Evolutionary conservation across 179 eudicot genomes (phyloP).

Genomic region (Silene coronaria): DNA sequence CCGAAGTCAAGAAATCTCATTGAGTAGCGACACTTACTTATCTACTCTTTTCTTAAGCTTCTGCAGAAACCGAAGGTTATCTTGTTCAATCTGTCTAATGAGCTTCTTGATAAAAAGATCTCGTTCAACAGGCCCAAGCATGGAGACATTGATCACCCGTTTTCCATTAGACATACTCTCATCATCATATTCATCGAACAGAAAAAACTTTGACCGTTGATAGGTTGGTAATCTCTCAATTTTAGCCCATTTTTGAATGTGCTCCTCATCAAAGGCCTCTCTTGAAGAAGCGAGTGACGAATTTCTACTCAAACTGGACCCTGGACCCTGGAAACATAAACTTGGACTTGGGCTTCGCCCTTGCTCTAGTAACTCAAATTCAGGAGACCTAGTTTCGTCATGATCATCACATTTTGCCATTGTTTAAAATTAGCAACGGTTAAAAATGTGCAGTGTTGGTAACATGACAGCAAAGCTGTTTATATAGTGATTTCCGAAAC

Average conservation of each 20-base stretch:
- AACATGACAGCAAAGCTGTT: background rate
- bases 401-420: constrained; percentile 44
- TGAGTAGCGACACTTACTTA: constrained; percentile 34
- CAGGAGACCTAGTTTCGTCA: constrained; percentile 41
- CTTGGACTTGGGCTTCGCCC: constrained; percentile 42
- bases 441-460: constrained; percentile 13
- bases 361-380: constrained; percentile 38
- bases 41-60: constrained; percentile 59
- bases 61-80: constrained; percentile 61
- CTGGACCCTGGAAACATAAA: constrained; percentile 32
- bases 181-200: constrained; percentile 40
- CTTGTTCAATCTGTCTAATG: constrained; percentile 59
- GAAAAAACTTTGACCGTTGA: constrained; percentile 43
- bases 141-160: constrained; percentile 50
- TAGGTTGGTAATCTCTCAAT: constrained; percentile 41
- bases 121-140: constrained; percentile 51
- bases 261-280: constrained; percentile 29
- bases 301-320: constrained; percentile 36
- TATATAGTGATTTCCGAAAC: background rate
- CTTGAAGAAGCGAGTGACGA: constrained; percentile 29
- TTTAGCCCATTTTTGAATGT: constrained; percentile 35
- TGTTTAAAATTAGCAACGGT: constrained; percentile 8
- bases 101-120: constrained; percentile 60
- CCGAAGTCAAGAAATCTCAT: background rate
- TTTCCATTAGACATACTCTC: constrained; percentile 37